Evolutionary conservation across 441 rosid species (phyloP), one percentile per base, ranked within the genome.

Genomic region (Gossypium davidsonii): DNA sequence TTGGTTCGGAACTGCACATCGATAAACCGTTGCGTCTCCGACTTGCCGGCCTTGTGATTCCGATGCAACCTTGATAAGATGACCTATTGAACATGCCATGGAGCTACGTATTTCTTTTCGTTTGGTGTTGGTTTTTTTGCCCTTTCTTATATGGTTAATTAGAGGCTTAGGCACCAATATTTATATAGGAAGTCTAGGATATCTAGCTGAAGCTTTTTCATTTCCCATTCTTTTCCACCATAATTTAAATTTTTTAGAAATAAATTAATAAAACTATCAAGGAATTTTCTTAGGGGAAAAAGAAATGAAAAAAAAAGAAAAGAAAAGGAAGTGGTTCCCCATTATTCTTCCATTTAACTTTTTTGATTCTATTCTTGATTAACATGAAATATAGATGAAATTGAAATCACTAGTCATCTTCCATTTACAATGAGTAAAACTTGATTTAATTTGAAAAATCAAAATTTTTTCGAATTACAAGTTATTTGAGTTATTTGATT

Each of bases 71-170:
- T 57, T 37, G 12, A 18, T 3, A 12, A 70, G 73, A 5, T 37
- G 63, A 34, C 39, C 64, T 37, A 37, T 56, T 20, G 73, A 70
- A 18, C 60, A 51, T 26, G 72, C 60, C 72, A 67, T 67, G 17
- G 15, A 12, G 25, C 44, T 67, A 23, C 5, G 8, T 67, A 49
- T 18, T 63, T 26, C 3, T 21, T 1, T 57, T 17, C 14, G 28
- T 48, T 14, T 44, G 18, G 15, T 69, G 46, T 52, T 31, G 34
- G 1, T 31, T 0, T 21, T 37, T 48, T 67, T 56, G 8, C n/a
- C 49, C 63, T 55, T 55, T 49, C 15, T 20, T 55, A 18, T 10
- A 53, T 11, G 52, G 39, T 67, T 18, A 4, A 23, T 55, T 10
- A 12, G 59, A 55, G 58, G 56, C 17, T 15, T 51, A n/a, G 56